These are phyloP conservation scores for Thermothielavioides terrestris DNA, from an alignment of 495 filamentous ascomycete species.

Conservation along the genomic window DNA sequence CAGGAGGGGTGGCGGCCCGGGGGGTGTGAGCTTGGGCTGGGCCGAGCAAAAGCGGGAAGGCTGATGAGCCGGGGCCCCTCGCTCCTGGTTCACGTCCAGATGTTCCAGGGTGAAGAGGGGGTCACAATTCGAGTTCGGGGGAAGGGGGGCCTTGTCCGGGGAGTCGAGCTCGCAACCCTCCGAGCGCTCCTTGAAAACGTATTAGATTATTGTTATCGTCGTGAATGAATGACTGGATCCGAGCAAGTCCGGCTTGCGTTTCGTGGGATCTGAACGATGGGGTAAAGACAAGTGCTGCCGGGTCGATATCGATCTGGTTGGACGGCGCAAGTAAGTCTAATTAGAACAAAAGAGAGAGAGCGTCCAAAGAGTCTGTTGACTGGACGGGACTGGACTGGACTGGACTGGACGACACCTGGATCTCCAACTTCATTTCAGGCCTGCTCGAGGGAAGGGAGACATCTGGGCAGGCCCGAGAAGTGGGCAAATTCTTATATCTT, in stretches of 20 bases:
- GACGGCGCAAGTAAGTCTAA: slow-evolving; percentile 27
- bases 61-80: slow-evolving; percentile 25
- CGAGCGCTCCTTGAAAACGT: slow-evolving; percentile 14
- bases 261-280: slow-evolving; percentile 19
- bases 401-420: slow-evolving; percentile 40
- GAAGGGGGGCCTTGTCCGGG: slow-evolving; percentile 10
- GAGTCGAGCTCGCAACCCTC: slow-evolving; percentile 9
- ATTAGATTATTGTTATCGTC: slow-evolving; percentile 38
- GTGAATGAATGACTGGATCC: slow-evolving; percentile 43
- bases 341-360: slow-evolving; percentile 26
- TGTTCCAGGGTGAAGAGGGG: slow-evolving; percentile 11
- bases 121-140: slow-evolving; percentile 16
- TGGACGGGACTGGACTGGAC: slow-evolving; percentile 33
- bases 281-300: slow-evolving; percentile 4
- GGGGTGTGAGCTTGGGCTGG: slow-evolving; percentile 29
- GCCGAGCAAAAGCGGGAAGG: slow-evolving; percentile 41
- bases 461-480: slow-evolving; percentile 19
- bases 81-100: slow-evolving; percentile 33
- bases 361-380: slow-evolving; percentile 22
- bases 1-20: slow-evolving; percentile 18
- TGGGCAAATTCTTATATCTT: slow-evolving; percentile 45
- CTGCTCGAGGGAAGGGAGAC: slow-evolving; percentile 28
- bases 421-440: slow-evolving; percentile 29
- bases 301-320: slow-evolving; percentile 25
- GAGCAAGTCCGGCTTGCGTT: slow-evolving; percentile 48